Evolutionary conservation across 208 protist genomes (phyloP).

Genomic region (Porcisia hertigi): DNA sequence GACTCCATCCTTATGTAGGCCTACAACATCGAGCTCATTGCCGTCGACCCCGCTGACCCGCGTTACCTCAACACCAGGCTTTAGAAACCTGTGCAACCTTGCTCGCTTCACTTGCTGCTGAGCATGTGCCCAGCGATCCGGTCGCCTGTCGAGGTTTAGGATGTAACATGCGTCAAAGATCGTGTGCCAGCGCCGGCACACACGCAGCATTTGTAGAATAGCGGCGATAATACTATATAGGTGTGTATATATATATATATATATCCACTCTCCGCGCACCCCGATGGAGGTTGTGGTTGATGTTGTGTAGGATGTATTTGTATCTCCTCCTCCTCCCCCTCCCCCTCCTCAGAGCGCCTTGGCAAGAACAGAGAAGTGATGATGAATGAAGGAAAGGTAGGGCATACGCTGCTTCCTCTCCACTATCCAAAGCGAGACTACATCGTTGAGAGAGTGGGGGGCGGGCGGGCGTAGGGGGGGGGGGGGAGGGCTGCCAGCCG

Average conservation of each 20-base stretch:
- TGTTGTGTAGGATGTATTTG: too few relatives aligned
- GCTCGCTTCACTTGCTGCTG: conserved; percentile 62
- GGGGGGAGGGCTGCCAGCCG: background rate
- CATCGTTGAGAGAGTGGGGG: too few relatives aligned
- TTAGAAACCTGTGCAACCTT: conserved; percentile 54
- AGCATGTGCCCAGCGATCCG: conserved; percentile 78
- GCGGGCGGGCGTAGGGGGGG: too few relatives aligned
- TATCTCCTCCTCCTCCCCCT: too few relatives aligned
- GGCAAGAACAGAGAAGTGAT: too few relatives aligned
- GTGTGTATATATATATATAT: background rate
- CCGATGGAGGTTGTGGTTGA: background rate
- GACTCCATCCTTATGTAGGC: conserved; percentile 44
- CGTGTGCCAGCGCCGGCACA: conserved; percentile 18
- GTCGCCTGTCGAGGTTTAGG: conserved; percentile 86
- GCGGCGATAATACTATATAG: background rate
- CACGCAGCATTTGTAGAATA: conserved; percentile 39
- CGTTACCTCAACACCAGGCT: conserved; percentile 43
- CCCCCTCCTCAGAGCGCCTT: too few relatives aligned
- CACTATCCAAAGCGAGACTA: too few relatives aligned
- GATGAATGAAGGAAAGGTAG: too few relatives aligned
- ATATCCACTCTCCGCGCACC: background rate
- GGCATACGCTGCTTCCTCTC: too few relatives aligned
- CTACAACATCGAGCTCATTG: conserved; percentile 49
- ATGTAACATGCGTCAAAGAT: conserved; percentile 92
- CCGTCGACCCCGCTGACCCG: conserved; percentile 85